Evolutionary conservation across 2,329 filamentous ascomycete species (phyloP).

Genomic region (Chrysosporium queenslandicum): DNA sequence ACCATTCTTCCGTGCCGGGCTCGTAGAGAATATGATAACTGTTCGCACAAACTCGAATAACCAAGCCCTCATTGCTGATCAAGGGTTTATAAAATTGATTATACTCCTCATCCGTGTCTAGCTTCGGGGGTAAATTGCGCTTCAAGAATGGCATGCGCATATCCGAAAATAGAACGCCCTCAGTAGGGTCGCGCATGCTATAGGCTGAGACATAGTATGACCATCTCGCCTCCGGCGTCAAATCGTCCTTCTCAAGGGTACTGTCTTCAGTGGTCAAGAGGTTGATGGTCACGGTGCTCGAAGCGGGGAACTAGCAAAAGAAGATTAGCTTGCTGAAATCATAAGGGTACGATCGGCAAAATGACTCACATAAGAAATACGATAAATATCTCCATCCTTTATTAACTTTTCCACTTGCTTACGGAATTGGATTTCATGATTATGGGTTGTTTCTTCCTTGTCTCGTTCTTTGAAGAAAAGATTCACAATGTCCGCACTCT

Average conservation of each 20-base stretch:
- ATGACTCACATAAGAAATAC: constrained; percentile 73
- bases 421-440: constrained; percentile 78
- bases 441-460: constrained; percentile 75
- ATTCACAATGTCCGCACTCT: constrained; percentile 80
- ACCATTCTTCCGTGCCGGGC: constrained; percentile 59
- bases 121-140: constrained; percentile 56
- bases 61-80: constrained; percentile 56
- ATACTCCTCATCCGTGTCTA: constrained; percentile 53
- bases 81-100: constrained; percentile 47
- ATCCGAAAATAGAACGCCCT: constrained; percentile 57
- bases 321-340: constrained; percentile 8
- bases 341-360: background rate
- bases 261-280: constrained; percentile 81
- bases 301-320: constrained; percentile 51
- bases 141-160: constrained; percentile 60
- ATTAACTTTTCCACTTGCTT: constrained; percentile 88
- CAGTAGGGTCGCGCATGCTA: constrained; percentile 77
- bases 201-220: constrained; percentile 93
- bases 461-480: constrained; percentile 75
- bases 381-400: constrained; percentile 86
- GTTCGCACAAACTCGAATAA: constrained; percentile 64
- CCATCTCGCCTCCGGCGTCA: constrained; percentile 58
- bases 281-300: constrained; percentile 60
- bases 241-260: constrained; percentile 63
- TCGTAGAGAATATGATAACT: constrained; percentile 72